A percentile compares a stretch with the other conserved stretches of the same genome.
These are phyloP conservation scores for Trichoderma sp. DNA, from an alignment of 2,329 filamentous ascomycete species.

Conservation along the genomic window DNA sequence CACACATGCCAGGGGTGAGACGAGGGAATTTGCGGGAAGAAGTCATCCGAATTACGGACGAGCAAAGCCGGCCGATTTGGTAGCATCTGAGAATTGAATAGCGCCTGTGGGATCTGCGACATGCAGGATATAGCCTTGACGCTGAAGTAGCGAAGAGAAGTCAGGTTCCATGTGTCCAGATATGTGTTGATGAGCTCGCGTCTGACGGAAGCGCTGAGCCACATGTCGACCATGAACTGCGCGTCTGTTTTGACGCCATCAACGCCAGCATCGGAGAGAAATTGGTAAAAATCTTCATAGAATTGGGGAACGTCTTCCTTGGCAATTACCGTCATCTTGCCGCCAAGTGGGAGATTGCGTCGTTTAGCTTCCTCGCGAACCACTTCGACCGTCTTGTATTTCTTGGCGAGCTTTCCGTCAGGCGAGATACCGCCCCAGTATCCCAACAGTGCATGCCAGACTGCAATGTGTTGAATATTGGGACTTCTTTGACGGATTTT, in stretches of 20 bases:
- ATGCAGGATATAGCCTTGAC: constrained; percentile 86
- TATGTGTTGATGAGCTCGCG: constrained; percentile 70
- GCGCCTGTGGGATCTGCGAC: constrained; percentile 81
- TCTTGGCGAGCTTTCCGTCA: constrained; percentile 67
- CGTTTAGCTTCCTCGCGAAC: constrained; percentile 48
- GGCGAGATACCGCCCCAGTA: constrained; percentile 91
- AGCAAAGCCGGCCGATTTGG: constrained; percentile 70
- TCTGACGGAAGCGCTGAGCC: constrained; percentile 66
- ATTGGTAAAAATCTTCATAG: constrained; percentile 89
- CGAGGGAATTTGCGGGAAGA: constrained; percentile 76
- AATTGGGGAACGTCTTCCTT: constrained; percentile 71
- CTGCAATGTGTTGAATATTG: constrained; percentile 77
- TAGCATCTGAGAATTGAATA: constrained; percentile 81
- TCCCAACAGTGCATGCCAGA: constrained; percentile 88
- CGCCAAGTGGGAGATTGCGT: constrained; percentile 51
- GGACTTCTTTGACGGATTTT: constrained; percentile 68
- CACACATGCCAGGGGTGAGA: constrained; percentile 96
- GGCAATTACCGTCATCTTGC: constrained; percentile 69
- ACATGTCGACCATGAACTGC: constrained; percentile 82
- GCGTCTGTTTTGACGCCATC: constrained; percentile 91
- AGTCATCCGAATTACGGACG: constrained; percentile 86
- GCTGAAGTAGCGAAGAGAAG: constrained; percentile 74
- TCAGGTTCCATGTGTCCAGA: constrained; percentile 80
- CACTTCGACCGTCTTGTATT: constrained; percentile 71
- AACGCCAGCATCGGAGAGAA: constrained; percentile 70